Conservation (phyloP, 202 grass and related monocot genomes). For the Elaeis oleifera region DNA sequence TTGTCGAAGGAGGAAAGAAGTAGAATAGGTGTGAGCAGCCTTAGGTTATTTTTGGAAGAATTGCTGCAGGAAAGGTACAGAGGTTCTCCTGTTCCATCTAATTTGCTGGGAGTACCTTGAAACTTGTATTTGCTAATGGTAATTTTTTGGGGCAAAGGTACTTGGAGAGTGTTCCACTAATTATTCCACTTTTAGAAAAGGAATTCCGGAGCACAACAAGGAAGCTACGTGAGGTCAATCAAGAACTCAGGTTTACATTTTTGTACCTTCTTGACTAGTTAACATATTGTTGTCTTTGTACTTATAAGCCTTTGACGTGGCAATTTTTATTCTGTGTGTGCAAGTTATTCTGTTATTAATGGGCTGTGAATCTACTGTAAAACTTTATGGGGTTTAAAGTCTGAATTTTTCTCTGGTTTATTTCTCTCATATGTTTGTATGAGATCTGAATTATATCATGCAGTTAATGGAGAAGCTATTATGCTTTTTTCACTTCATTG, state of each 20-base stretch:
- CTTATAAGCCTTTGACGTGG: neutral
- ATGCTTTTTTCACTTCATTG: slow-evolving; percentile 5
- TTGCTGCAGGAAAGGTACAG: slow-evolving; percentile 72
- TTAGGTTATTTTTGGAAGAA: slow-evolving; percentile 85
- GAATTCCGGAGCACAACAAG: slow-evolving; percentile 47
- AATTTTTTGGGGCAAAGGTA: slow-evolving; percentile 38
- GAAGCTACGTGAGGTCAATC: slow-evolving; percentile 54
- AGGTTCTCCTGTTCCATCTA: slow-evolving; percentile 14
- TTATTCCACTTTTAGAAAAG: slow-evolving; percentile 87
- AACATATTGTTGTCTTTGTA: too few species aligned
- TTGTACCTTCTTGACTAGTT: neutral
- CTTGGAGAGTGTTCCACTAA: slow-evolving; percentile 68
- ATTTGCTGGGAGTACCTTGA: too few species aligned
- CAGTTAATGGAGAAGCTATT: neutral
- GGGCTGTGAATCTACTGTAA: neutral
- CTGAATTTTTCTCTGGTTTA: too few species aligned
- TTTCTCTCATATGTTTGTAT: too few species aligned
- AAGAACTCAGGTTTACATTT: slow-evolving; percentile 65
- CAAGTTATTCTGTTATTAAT: slow-evolving; percentile 1
- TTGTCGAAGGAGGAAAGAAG: slow-evolving; percentile 69
- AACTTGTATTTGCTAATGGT: too few species aligned
- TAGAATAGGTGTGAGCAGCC: slow-evolving; percentile 65
- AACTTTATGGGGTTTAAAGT: too few species aligned
- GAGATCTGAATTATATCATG: too few species aligned
- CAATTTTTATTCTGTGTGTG: neutral